phyloP scores from a whole-genome alignment of 129 eudicot species.

The Smallanthus sonchifolius region DNA sequence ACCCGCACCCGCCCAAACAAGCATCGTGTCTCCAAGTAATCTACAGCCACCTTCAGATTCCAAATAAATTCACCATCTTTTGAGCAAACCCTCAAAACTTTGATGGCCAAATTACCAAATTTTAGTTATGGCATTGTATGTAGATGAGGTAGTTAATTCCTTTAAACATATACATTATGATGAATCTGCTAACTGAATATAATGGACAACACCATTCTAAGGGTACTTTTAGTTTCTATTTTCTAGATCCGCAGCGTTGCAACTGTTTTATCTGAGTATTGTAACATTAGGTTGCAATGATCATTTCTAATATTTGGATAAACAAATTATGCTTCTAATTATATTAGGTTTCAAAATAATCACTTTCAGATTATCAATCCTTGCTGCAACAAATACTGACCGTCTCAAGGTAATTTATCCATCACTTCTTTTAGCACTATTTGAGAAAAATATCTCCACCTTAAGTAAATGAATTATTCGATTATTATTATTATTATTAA shows the following conservation, averaged over 20 bases:
- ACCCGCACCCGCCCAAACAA: slow-evolving; percentile 1
- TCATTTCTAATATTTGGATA: not conserved
- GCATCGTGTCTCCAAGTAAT: slow-evolving; percentile 24
- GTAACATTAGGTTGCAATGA: not conserved
- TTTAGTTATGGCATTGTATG: not conserved
- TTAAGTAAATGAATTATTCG: not conserved
- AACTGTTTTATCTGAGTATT: not conserved
- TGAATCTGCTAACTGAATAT: not conserved
- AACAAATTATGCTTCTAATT: not conserved
- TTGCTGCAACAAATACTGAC: not conserved
- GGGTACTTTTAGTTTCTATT: not conserved
- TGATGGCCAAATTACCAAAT: not conserved
- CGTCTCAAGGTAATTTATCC: not conserved
- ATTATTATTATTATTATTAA: not conserved
- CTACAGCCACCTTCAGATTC: slow-evolving; percentile 14
- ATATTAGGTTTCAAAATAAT: not conserved
- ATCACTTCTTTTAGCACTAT: not conserved
- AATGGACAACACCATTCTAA: not conserved
- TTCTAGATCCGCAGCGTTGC: not conserved
- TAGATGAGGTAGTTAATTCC: slow-evolving; percentile 2
- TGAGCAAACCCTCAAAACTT: not conserved
- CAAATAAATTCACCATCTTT: slow-evolving; percentile 17
- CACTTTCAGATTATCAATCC: not conserved
- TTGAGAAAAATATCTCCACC: not conserved
- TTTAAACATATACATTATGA: slow-evolving; percentile 2